These are phyloP conservation scores for Cyanidiococcus yangmingshanensis DNA, from an alignment of 23 red algal genomes.

Conservation along the genomic window DNA sequence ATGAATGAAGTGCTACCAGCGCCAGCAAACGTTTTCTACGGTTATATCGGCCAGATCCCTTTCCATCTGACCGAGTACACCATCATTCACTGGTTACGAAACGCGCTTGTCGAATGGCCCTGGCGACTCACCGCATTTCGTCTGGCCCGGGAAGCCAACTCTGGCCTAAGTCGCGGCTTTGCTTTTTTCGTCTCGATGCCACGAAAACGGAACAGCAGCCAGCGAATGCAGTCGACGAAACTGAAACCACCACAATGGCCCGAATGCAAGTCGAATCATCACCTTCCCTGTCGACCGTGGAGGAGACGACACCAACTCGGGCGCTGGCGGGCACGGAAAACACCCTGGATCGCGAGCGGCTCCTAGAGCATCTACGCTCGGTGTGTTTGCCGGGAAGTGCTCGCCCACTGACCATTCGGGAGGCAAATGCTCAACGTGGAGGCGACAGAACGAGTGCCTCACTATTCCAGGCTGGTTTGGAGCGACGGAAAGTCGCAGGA, in stretches of 20 bases:
- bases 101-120: not conserved
- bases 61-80: not conserved
- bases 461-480: too few species aligned
- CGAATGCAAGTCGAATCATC: too few species aligned
- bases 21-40: not conserved
- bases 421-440: not conserved
- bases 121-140: not conserved
- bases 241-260: too few species aligned
- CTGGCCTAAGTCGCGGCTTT: conserved; percentile 12
- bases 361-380: not conserved
- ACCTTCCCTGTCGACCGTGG: too few species aligned
- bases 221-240: too few species aligned
- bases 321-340: too few species aligned
- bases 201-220: too few species aligned
- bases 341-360: too few species aligned
- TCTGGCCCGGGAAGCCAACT: not conserved
- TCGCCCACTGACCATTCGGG: not conserved
- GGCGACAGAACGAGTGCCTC: too few species aligned
- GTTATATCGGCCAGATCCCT: not conserved
- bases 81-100: not conserved
- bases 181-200: not conserved
- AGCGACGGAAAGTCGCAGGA: not conserved
- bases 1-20: not conserved
- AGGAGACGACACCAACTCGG: too few species aligned
- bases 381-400: not conserved